Percentiles rank a stretch among this genome's conserved stretches.
phyloP scores from a whole-genome alignment of 768 basidiomycete species.

The Phylloporus sp. region DNA sequence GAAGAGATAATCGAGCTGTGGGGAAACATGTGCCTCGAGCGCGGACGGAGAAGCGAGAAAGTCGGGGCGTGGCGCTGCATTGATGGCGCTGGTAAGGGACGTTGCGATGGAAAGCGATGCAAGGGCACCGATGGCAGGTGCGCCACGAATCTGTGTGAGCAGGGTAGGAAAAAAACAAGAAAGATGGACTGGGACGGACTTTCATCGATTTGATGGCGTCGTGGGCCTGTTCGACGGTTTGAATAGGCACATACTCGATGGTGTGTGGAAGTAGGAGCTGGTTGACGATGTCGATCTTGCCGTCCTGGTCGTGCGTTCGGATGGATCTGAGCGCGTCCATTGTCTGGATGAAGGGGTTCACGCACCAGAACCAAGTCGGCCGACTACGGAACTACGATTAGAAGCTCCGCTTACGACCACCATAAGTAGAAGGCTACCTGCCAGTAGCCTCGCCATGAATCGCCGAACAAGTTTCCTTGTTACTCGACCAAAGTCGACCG shows the following conservation, averaged over 20 bases:
- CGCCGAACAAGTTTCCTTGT: too few species aligned
- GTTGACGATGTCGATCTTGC: conserved; percentile 81
- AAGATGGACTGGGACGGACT: conserved; percentile 37
- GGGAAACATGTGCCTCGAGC: conserved; percentile 51
- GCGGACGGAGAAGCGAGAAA: conserved; percentile 50
- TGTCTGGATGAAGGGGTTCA: background rate
- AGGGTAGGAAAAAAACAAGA: background rate
- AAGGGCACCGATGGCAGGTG: conserved; percentile 91
- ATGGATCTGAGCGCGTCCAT: conserved; percentile 37
- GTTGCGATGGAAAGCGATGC: conserved; percentile 76
- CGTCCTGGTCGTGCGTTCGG: conserved; percentile 36
- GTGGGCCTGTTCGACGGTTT: conserved; percentile 77
- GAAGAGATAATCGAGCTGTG: conserved; percentile 65
- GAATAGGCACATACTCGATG: conserved; percentile 60
- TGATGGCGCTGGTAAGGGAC: conserved; percentile 52
- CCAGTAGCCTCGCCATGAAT: too few species aligned
- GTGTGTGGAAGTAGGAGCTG: conserved; percentile 82
- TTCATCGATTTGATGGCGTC: conserved; percentile 97
- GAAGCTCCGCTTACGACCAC: background rate
- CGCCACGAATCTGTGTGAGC: conserved; percentile 66
- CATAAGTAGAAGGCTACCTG: too few species aligned
- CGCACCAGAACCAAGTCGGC: background rate
- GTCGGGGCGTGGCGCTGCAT: conserved; percentile 42
- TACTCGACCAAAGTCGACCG: too few species aligned
- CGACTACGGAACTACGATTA: background rate